Evolutionary conservation across 331 rosid genomes (phyloP), one percentile per base, ranked within the genome.

Genomic region (Phaseolus coccineus): DNA sequence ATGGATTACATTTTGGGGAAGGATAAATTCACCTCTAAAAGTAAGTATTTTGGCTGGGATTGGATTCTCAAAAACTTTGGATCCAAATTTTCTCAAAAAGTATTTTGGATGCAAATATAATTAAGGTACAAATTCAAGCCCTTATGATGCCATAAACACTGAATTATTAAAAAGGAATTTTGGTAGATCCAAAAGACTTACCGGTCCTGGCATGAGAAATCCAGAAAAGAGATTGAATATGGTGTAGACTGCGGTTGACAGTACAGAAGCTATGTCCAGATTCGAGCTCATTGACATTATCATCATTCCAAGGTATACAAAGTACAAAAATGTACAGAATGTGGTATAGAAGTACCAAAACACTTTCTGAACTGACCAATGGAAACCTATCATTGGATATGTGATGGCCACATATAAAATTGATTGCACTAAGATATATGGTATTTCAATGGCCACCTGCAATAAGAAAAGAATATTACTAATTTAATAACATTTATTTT

Each of bases 261-360:
- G 28, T 46, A 92, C 85, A 0, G 88, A 78, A 80, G 98, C 97
- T 81, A 92, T 25, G 24, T 90, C 90, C 16, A 85, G 73, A 86
- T 86, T 88, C 79, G 81, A 31, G 82, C 94, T 92, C 73, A 94
- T 4, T 16, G 98, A 83, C 74, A 88, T 88, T 27, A 90, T 73
- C 87, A 92, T 81, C 98, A 94, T 92, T 66, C 98, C 98, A 48
- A 94, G 89, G 71, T 94, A 94, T 35, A 84, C 90, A 55, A 83
- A 94, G 90, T 82, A 92, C 2, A 94, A 84, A 74, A 92, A 86
- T 71, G 94, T 85, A 73, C 96, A 90, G 65, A 94, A 92, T 35
- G 94, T 87, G 73, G 96, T 85, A 87, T 94, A 90, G 85, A 89
- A 94, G 83, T 86, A 92, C 98, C 97, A 92, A 51, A 94, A 87